A percentile compares a stretch with the other conserved stretches of the same genome.
These are phyloP conservation scores for Exophiala aquamarina DNA, from an alignment of 2,329 filamentous ascomycete species.

Conservation along the genomic window DNA sequence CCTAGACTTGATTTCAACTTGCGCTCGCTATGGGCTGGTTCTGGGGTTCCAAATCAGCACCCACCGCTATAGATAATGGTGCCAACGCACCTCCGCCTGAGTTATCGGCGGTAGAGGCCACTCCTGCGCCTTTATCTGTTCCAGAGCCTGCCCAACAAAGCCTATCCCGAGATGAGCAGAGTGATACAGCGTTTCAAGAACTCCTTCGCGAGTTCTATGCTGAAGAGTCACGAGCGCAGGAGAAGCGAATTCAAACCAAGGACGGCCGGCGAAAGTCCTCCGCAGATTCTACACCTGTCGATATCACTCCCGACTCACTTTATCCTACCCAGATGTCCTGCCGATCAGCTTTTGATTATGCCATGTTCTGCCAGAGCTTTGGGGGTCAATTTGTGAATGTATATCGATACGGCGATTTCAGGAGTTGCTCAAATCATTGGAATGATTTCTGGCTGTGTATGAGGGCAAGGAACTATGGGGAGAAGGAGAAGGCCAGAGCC, in stretches of 20 bases:
- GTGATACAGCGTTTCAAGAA: constrained; percentile 55
- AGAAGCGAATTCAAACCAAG: constrained; percentile 9
- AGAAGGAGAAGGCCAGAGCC: constrained; percentile 57
- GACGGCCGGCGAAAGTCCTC: constrained; percentile 5
- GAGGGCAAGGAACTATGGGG: constrained; percentile 68
- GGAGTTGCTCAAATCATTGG: constrained; percentile 81
- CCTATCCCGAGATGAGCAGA: constrained; percentile 47
- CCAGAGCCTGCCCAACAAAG: constrained; percentile 28
- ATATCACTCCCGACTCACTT: constrained; percentile 62
- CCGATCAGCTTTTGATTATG: constrained; percentile 83
- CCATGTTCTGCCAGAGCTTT: constrained; percentile 90
- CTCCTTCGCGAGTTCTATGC: constrained; percentile 51
- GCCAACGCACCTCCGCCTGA: background rate
- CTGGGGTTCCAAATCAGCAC: background rate
- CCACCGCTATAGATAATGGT: background rate
- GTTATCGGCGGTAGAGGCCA: background rate
- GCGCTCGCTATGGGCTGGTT: background rate
- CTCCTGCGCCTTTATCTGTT: constrained; percentile 3
- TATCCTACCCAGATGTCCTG: constrained; percentile 86
- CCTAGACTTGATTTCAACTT: no score
- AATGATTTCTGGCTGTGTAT: constrained; percentile 98
- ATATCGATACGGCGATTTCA: constrained; percentile 79
- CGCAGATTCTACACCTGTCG: constrained; percentile 27
- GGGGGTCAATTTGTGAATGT: constrained; percentile 86
- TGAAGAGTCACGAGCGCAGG: constrained; percentile 18